A percentile compares a stretch with the other conserved stretches of the same genome.
Conservation (phyloP, 352 stramenopile species). For the Globisporangium paddicum region DNA sequence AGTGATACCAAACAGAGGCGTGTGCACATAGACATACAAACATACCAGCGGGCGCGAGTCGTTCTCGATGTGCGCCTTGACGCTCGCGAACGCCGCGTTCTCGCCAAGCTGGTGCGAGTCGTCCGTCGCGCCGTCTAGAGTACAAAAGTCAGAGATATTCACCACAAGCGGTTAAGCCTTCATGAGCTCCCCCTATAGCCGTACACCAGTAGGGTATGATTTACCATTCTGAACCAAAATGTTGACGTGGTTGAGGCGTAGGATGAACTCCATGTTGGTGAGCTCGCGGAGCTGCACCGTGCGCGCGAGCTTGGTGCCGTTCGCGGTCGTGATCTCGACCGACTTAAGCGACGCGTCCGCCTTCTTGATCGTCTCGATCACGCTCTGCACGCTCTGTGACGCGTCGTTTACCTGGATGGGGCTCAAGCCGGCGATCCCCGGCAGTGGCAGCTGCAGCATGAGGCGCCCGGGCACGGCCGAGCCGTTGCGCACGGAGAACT, state of each 20-base stretch:
- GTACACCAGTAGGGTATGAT: neutral
- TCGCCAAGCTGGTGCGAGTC: constrained; percentile 27
- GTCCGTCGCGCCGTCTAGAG: constrained; percentile 30
- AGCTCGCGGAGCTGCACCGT: constrained; percentile 59
- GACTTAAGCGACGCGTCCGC: constrained; percentile 51
- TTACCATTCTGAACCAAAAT: constrained; percentile 47
- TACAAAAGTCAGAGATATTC: neutral
- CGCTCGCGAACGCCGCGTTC: constrained; percentile 54
- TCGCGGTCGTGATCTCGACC: constrained; percentile 60
- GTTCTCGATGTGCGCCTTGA: constrained; percentile 60
- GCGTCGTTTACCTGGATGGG: constrained; percentile 36
- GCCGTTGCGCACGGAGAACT: constrained; percentile 46
- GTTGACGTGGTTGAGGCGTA: constrained; percentile 67
- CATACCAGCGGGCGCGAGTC: constrained; percentile 50
- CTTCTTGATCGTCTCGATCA: constrained; percentile 50
- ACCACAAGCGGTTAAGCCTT: too few relatives aligned
- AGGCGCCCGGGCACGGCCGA: constrained; percentile 32
- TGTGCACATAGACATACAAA: neutral
- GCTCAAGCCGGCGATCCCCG: constrained; percentile 46
- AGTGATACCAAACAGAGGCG: neutral
- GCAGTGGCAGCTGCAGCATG: constrained; percentile 56
- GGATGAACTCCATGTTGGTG: constrained; percentile 58
- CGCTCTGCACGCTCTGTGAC: constrained; percentile 34
- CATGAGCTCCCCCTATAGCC: neutral
- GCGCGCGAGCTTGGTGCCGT: constrained; percentile 63